Base-by-base conservation (phyloP, 2,329 filamentous ascomycete genomes). In the Epichloe uncinata region DNA sequence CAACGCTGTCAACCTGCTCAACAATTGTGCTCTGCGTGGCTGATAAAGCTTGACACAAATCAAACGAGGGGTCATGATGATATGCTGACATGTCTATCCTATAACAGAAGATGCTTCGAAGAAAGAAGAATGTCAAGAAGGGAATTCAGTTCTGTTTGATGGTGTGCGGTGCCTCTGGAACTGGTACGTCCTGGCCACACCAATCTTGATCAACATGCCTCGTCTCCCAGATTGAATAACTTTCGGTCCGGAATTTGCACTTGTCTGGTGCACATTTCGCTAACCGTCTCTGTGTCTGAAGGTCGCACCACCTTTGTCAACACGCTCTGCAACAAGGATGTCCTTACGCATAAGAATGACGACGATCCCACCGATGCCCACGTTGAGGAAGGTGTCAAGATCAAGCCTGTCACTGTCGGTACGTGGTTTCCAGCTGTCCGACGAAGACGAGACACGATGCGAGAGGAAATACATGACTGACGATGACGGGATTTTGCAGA, bases 111-210 rank as follows among this genome's bases (percentile, higher is more conserved):
- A 93, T 95, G 86, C 90, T 96, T 69, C 90, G 93, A 74, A 85
- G 88, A 73, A 98, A 98, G 91, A 98, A 98, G 87, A 97, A 98
- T 81, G 91, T 98, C 75, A 96, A 96, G 86, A 96, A 96, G 82
- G 93, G 93, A 68, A 97, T 98, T 67, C 93, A 98, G 79, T 98
- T 98, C 78, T 97, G 90, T 72, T 74, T 98, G 81, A 98, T 98
- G 93, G 93, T 98, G 65, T 97, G 93, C 69, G 93, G 93, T 76
- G 93, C 93, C 68, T 97, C 91, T 62, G 93, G 93, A 71, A 97
- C 93, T 72, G 93, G 89, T 95, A 82, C 65, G 79, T 73, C 52
- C 53, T 40, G 5, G 16, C 36, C 44, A 35, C 20, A 35, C 22
- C 37, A 35, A 38, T 26, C 26, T 20, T 16, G 9, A 16, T 18